Evolutionary conservation across 2,329 filamentous ascomycete species (phyloP).

Genomic region (Xenoacremonium recifei): DNA sequence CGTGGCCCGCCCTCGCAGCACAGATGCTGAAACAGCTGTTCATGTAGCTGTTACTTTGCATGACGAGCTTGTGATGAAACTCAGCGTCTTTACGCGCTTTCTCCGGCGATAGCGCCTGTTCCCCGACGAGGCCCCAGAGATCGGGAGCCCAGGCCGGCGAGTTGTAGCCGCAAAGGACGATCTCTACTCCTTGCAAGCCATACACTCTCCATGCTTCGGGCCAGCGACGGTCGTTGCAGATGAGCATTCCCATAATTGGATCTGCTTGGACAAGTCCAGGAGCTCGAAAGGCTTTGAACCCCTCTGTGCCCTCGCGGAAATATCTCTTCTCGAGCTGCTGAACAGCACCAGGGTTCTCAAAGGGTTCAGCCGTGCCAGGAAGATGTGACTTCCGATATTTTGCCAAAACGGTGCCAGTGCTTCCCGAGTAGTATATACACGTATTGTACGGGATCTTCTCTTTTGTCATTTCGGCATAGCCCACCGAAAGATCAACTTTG

Average conservation of each 20-base stretch:
- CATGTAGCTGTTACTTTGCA: conserved; percentile 1
- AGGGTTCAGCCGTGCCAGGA: background rate
- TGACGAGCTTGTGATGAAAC: conserved; percentile 2
- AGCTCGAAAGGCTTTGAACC: conserved; percentile 4
- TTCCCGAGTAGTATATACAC: conserved; percentile 5
- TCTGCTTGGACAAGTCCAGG: conserved; percentile 3
- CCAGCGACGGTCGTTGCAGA: conserved; percentile 7
- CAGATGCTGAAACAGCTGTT: conserved; percentile 5
- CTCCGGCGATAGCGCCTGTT: background rate
- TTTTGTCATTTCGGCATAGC: conserved; percentile 2
- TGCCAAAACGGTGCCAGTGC: background rate
- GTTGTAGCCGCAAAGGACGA: conserved; percentile 4
- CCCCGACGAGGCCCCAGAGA: background rate
- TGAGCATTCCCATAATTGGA: conserved; percentile 5
- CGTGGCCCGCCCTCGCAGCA: conserved; percentile 1
- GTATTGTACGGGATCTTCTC: conserved; percentile 2
- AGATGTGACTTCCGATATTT: conserved; percentile 6
- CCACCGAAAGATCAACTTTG: conserved; percentile 2
- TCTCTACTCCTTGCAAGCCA: conserved; percentile 3
- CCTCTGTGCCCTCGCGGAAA: background rate
- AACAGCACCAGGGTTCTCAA: background rate
- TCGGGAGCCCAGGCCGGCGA: conserved; percentile 1
- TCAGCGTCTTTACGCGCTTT: background rate
- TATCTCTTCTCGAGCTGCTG: conserved; percentile 4
- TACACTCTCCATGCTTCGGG: conserved; percentile 4